These are phyloP conservation scores for Thalia dealbata DNA, from an alignment of 176 grass and related monocot species.

Conservation along the genomic window DNA sequence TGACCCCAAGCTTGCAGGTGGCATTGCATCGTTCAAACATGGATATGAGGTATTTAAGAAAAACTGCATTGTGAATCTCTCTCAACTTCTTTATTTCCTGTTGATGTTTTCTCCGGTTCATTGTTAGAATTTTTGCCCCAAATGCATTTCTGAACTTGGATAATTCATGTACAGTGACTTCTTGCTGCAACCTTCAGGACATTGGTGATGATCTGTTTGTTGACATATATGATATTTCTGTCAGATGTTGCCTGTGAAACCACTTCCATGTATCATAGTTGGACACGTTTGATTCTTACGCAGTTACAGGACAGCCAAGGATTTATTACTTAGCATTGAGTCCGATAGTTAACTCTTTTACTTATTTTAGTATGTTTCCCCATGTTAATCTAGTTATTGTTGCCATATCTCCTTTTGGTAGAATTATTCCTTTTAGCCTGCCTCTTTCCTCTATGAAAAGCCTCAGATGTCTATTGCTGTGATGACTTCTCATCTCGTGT, in stretches of 20 bases:
- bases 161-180: neutral
- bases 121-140: neutral
- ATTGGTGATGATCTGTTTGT: neutral
- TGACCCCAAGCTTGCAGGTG: constrained; percentile 84
- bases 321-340: too few relatives aligned
- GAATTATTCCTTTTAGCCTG: neutral
- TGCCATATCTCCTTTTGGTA: neutral
- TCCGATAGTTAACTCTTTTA: too few relatives aligned
- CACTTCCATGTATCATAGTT: too few relatives aligned
- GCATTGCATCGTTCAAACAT: constrained; percentile 88
- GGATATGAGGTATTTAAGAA: constrained; percentile 62
- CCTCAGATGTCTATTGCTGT: neutral
- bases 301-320: too few relatives aligned
- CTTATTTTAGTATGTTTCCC: too few relatives aligned
- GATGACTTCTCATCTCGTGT: neutral
- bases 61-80: neutral
- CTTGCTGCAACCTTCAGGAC: neutral
- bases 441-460: neutral
- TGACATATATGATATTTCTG: neutral
- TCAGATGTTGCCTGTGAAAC: neutral
- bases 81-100: neutral
- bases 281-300: too few relatives aligned
- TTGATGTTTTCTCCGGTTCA: neutral
- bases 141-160: neutral
- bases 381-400: neutral